A percentile compares a stretch with the other conserved stretches of the same genome.
These are phyloP conservation scores for Parathielavia hyrcaniae DNA, from an alignment of 495 filamentous ascomycete genomes.

Conservation along the genomic window DNA sequence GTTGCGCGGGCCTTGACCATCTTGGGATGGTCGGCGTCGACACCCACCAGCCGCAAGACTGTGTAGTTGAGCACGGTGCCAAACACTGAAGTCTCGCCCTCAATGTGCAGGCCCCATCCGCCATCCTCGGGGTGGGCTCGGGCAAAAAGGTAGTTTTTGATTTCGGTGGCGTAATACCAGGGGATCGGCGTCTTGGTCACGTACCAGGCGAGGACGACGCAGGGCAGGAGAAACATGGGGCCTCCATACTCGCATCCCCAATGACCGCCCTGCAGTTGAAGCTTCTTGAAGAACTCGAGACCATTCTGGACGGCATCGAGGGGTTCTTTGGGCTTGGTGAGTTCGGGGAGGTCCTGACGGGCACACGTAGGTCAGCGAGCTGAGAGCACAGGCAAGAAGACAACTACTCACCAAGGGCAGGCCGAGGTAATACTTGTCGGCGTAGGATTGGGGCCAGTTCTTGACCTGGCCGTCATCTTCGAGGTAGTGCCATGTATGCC, in stretches of 20 bases:
- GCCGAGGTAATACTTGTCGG: slow-evolving; percentile 80
- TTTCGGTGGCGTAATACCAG: slow-evolving; percentile 73
- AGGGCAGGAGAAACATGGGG: slow-evolving; percentile 77
- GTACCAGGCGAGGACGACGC: slow-evolving; percentile 80
- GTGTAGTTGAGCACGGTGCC: slow-evolving; percentile 88
- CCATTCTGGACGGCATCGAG: slow-evolving; percentile 75
- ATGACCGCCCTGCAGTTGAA: slow-evolving; percentile 82
- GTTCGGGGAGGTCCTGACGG: slow-evolving; percentile 60
- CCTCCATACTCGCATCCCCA: slow-evolving; percentile 98
- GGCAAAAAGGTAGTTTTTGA: slow-evolving; percentile 87
- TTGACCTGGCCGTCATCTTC: slow-evolving; percentile 65
- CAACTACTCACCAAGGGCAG: slow-evolving; percentile 46
- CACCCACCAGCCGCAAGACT: slow-evolving; percentile 79
- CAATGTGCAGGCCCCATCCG: slow-evolving; percentile 95
- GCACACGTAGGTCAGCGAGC: slow-evolving; percentile 1
- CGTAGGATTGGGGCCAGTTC: slow-evolving; percentile 75
- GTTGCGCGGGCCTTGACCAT: slow-evolving; percentile 82
- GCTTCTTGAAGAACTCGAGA: slow-evolving; percentile 78
- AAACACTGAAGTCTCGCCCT: slow-evolving; percentile 88
- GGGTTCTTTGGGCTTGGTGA: slow-evolving; percentile 64
- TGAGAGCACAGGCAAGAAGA: neutral
- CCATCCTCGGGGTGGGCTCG: slow-evolving; percentile 83
- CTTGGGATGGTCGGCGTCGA: slow-evolving; percentile 71
- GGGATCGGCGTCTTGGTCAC: slow-evolving; percentile 86
- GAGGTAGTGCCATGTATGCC: slow-evolving; percentile 92